These are phyloP conservation scores for Leccinum aurantiacum DNA, from an alignment of 768 basidiomycete species.

Conservation along the genomic window DNA sequence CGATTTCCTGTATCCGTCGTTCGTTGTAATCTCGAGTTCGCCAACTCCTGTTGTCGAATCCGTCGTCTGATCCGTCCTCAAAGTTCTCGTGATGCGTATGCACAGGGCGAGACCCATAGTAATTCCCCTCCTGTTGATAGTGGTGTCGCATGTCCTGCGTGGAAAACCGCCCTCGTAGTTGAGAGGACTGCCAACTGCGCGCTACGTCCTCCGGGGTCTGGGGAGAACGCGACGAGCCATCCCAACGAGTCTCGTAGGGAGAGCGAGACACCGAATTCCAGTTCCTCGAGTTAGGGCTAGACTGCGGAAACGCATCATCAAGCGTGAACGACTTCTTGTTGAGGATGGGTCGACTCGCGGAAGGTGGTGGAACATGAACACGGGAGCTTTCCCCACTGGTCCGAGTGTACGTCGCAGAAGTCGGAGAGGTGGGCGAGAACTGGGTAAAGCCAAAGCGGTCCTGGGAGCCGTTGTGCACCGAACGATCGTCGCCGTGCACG, in stretches of 20 bases:
- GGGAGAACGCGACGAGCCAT: constrained; percentile 30
- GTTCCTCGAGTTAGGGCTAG: constrained; percentile 22
- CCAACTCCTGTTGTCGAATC: constrained; percentile 32
- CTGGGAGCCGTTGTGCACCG: constrained; percentile 11
- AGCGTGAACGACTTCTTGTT: constrained; percentile 29
- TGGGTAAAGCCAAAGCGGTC: constrained; percentile 19
- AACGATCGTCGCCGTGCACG: constrained; percentile 26
- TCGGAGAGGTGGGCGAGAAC: constrained; percentile 15
- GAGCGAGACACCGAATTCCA: constrained; percentile 25
- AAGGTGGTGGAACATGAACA: constrained; percentile 22
- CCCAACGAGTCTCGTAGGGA: constrained; percentile 30
- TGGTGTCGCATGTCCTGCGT: constrained; percentile 33
- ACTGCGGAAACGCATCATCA: constrained; percentile 26
- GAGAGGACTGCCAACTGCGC: constrained; percentile 33
- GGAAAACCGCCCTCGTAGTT: constrained; percentile 27
- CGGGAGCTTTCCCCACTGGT: constrained; percentile 13
- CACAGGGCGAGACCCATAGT: constrained; percentile 18
- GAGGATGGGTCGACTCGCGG: constrained; percentile 34
- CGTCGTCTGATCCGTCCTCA: constrained; percentile 33
- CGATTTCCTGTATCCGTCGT: constrained; percentile 33
- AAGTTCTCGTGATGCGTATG: constrained; percentile 31
- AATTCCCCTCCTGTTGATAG: constrained; percentile 22
- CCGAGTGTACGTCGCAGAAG: constrained; percentile 15
- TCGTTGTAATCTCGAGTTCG: constrained; percentile 33
- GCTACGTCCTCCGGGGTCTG: constrained; percentile 30